Base-by-base conservation (phyloP, 2,329 filamentous ascomycete genomes). In the Raffaelea deltoideospora region DNA sequence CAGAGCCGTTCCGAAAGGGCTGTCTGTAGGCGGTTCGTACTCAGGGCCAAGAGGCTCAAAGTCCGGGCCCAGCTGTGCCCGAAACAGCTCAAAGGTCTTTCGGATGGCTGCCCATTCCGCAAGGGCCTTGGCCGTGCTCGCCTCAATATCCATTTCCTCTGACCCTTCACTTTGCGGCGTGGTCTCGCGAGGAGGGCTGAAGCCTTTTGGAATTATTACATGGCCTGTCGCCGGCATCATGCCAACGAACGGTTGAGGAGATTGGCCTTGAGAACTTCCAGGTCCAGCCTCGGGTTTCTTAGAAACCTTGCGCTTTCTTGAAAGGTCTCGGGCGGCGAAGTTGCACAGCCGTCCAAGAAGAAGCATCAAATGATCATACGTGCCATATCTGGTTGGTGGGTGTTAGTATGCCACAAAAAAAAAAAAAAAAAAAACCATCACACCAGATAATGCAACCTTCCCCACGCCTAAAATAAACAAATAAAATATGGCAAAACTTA, bases 321-420 rank as follows among this genome's bases (percentile, higher is more conserved):
- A 66, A 14, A 86, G 64, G 53, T 96, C 90, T 44, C 72, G 76
- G 1, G 77, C 72, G 3, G 79, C 70, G 53, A 94, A 96, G 46
- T 81, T 75, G 37, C 79, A 72, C 13, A 94, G 64, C 3, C 90
- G 76, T 9, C 76, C 86, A 19, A 95, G 67, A 2, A 96, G 61
- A 4, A 96, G 67, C 31, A 92, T 69, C 5, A 95, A 59, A 53
- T 95, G 85, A 52, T 98, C 90, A 45, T 83, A 85, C 1, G 85
- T 85, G 28, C 86, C 90, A 49, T 88, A 92, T 19, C 88, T 46
- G 7, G 10, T 8, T 8, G 4, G 35, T 45, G n/a, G n/a, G n/a
- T n/a, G n/a, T n/a, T n/a, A n/a, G n/a, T n/a, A n/a, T n/a, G n/a
- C n/a, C n/a, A n/a, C n/a, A n/a, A n/a, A n/a, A n/a, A n/a, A n/a